Evolutionary conservation across 108 stramenopile species (phyloP), one percentile per base, ranked within the genome.

Genomic region (Cyclotella baltica): DNA sequence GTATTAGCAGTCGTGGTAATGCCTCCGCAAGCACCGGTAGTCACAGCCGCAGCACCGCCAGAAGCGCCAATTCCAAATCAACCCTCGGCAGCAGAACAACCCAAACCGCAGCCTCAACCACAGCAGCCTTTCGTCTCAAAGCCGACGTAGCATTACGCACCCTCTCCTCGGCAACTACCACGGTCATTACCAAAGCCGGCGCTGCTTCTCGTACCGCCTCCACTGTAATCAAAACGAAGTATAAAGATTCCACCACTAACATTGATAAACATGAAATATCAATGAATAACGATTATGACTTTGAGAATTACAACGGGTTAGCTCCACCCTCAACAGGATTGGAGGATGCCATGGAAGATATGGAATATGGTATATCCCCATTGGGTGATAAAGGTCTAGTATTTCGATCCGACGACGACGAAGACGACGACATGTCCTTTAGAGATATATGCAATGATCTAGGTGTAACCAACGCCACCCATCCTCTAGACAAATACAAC

Each of bases 91-190:
- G 29, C 22, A 46, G 40, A 20, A 0, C 29, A 40, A 48, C 47
- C 15, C 75, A 70, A 20, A 78, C 77, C 46, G 77, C 77, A 19
- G 77, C 77, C 19, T 56, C 77, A 20, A 78, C 78, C 61, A 72
- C 71, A 3, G 70, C 78, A 16, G 78, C 78, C 0, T 79, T 79
- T 67, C 71, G 78, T 52, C 64, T 73, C 31, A 73, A 68, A 40
- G 79, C 72, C 25, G 79, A 73, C n/a, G 72, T 72, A 28, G 78
- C 72, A 25, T 31, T 80, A 1, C 55, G 64, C 20, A 56, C 72
- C 8, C 67, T 57, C 16, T 33, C 61, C 28, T 36, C 65, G 0
- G 62, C 61, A 25, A 70, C 77, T 27, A 46, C 58, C 11, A 33
- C 20, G 22, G 52, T 64, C 5, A 46, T 61, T 15, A 23, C 29